Conservation (phyloP, 805 yeast genomes). For the Candida pseudofarinosa region DNA sequence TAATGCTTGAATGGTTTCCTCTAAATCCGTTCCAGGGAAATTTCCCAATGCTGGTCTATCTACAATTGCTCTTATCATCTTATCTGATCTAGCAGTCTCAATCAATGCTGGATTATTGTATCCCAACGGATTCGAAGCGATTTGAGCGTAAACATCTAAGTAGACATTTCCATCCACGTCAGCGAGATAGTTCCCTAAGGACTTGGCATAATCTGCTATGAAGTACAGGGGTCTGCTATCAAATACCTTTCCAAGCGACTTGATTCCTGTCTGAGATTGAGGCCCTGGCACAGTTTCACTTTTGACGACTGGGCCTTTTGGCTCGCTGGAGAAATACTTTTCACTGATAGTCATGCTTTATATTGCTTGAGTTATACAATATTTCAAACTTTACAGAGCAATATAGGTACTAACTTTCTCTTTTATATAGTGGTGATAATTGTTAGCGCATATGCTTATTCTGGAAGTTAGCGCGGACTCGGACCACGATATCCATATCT, state of each 20-base stretch:
- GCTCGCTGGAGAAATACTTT: conserved; percentile 75
- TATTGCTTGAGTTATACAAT: too few species aligned
- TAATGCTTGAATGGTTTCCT: conserved; percentile 47
- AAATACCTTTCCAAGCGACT: conserved; percentile 55
- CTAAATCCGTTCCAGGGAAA: conserved; percentile 68
- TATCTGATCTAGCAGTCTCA: conserved; percentile 35
- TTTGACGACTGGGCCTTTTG: conserved; percentile 59
- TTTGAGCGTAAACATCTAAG: conserved; percentile 66
- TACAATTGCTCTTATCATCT: conserved; percentile 38
- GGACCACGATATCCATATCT: too few species aligned
- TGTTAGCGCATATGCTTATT: not conserved
- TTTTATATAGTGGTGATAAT: not conserved
- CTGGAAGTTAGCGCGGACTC: not conserved
- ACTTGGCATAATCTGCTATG: conserved; percentile 70
- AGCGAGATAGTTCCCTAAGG: conserved; percentile 72
- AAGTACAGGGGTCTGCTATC: conserved; percentile 74
- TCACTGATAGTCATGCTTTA: conserved; percentile 40
- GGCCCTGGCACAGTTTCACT: conserved; percentile 78
- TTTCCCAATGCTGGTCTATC: conserved; percentile 80
- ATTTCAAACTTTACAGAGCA: too few species aligned
- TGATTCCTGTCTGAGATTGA: conserved; percentile 48
- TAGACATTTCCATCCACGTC: conserved; percentile 76
- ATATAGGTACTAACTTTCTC: not conserved
- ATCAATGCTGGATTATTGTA: conserved; percentile 40
- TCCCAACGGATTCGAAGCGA: conserved; percentile 41